A percentile compares a stretch with the other conserved stretches of the same genome.
These are phyloP conservation scores for Aspergillus brasiliensis DNA, from an alignment of 2,329 filamentous ascomycete genomes.

Conservation along the genomic window DNA sequence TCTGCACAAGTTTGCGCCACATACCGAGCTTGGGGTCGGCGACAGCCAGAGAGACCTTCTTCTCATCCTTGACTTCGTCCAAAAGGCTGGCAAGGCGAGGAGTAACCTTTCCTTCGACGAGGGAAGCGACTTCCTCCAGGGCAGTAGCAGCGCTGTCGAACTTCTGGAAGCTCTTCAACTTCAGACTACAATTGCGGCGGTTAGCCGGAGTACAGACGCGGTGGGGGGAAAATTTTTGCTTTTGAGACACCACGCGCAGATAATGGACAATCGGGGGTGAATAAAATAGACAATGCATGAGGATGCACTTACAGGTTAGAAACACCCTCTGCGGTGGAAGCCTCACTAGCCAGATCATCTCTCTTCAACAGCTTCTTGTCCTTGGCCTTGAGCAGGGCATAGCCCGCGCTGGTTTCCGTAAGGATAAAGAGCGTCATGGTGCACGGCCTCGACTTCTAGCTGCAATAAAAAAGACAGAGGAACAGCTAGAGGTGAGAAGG, in stretches of 20 bases:
- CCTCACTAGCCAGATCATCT: conserved; percentile 73
- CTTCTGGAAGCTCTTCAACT: conserved; percentile 96
- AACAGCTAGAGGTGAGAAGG: conserved; percentile 25
- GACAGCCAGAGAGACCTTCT: conserved; percentile 92
- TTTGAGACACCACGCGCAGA: not conserved
- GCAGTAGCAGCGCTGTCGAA: conserved; percentile 92
- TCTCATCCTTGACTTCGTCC: conserved; percentile 91
- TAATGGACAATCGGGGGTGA: not conserved
- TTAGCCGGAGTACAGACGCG: conserved; percentile 23
- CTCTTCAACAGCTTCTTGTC: conserved; percentile 97
- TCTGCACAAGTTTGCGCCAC: conserved; percentile 13
- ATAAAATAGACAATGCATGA: not conserved
- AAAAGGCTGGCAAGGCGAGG: conserved; percentile 80
- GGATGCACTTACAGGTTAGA: conserved; percentile 72
- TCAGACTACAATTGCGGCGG: conserved; percentile 61
- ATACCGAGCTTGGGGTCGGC: conserved; percentile 84
- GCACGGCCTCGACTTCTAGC: conserved; percentile 36
- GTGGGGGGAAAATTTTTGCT: conserved; percentile 31
- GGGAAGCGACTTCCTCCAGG: conserved; percentile 82
- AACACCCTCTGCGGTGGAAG: conserved; percentile 78
- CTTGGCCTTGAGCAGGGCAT: conserved; percentile 96
- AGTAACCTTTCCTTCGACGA: conserved; percentile 94
- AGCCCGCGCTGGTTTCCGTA: conserved; percentile 91
- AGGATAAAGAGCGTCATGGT: conserved; percentile 90
- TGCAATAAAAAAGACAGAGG: conserved; percentile 21